Conservation (phyloP, 192 early-diverging fungal species). For the Podila epicladia region DNA sequence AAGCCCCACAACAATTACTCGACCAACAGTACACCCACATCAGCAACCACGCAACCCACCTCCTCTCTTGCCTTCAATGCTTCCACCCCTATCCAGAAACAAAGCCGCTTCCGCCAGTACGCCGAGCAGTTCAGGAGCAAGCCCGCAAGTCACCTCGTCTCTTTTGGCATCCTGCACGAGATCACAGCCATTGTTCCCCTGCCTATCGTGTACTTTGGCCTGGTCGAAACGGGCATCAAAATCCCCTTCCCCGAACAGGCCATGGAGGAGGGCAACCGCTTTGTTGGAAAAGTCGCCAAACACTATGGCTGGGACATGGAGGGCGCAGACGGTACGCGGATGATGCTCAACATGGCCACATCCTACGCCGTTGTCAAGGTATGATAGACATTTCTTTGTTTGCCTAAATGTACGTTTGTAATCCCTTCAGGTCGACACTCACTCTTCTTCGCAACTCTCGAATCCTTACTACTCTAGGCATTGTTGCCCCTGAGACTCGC, state of each 20-base stretch:
- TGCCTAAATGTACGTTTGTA: not conserved
- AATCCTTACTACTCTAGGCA: slow-evolving; percentile 35
- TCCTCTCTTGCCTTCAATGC: not conserved
- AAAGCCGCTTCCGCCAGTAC: slow-evolving; percentile 60
- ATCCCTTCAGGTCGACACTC: not conserved
- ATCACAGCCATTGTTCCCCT: slow-evolving; percentile 87
- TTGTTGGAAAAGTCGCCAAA: slow-evolving; percentile 63
- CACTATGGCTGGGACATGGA: slow-evolving; percentile 62
- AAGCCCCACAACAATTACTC: too few species aligned
- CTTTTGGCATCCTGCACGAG: slow-evolving; percentile 90
- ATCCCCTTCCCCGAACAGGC: slow-evolving; percentile 76
- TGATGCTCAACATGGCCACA: slow-evolving; percentile 79
- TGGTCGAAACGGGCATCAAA: slow-evolving; percentile 61
- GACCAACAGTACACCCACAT: not conserved
- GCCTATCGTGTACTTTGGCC: slow-evolving; percentile 73
- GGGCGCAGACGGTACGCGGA: slow-evolving; percentile 54
- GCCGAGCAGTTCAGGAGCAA: slow-evolving; percentile 68
- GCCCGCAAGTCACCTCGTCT: slow-evolving; percentile 72
- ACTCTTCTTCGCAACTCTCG: not conserved
- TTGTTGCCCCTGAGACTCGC: slow-evolving; percentile 75
- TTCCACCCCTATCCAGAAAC: slow-evolving; percentile 22
- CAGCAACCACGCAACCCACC: not conserved
- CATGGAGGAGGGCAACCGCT: slow-evolving; percentile 67
- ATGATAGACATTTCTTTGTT: not conserved
- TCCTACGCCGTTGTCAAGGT: slow-evolving; percentile 89